These are phyloP conservation scores for Schizonepeta tenuifolia DNA, from an alignment of 257 asterid genomes.

Conservation along the genomic window DNA sequence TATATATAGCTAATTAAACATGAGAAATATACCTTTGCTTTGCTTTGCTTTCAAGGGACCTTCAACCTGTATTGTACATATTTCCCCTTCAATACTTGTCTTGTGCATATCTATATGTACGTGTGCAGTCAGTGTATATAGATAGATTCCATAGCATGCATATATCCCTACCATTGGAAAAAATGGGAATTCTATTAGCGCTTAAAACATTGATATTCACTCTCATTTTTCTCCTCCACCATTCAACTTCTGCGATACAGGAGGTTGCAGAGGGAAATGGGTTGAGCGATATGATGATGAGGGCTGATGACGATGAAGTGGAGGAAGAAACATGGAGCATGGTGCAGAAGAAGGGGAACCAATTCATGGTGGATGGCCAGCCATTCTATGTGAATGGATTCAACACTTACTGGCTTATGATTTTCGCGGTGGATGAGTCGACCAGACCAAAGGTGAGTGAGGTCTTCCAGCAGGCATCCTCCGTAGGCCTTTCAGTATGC, in stretches of 20 bases:
- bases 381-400: constrained; percentile 95
- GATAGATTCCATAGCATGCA: no score
- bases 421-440: constrained; percentile 78
- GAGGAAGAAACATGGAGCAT: constrained; percentile 54
- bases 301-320: neutral
- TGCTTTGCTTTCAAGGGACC: constrained; percentile 46
- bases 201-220: constrained; percentile 4
- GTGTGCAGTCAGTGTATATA: no score
- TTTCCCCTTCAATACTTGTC: constrained; percentile 29
- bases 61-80: neutral
- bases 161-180: no score
- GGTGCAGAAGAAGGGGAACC: constrained; percentile 75
- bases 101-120: neutral
- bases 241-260: no score
- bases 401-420: constrained; percentile 98
- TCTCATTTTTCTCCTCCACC: constrained; percentile 22
- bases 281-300: no score
- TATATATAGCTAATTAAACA: no score
- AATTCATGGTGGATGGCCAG: constrained; percentile 60
- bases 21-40: no score
- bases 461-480: constrained; percentile 75
- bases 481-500: constrained; percentile 80
- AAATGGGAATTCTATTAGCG: constrained; percentile 20
- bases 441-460: constrained; percentile 77
- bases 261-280: neutral